Percentiles rank a stretch among this genome's conserved stretches.
Evolutionary conservation across 2,329 filamentous ascomycete species (phyloP).

Genomic region (Venturia carpophila): DNA sequence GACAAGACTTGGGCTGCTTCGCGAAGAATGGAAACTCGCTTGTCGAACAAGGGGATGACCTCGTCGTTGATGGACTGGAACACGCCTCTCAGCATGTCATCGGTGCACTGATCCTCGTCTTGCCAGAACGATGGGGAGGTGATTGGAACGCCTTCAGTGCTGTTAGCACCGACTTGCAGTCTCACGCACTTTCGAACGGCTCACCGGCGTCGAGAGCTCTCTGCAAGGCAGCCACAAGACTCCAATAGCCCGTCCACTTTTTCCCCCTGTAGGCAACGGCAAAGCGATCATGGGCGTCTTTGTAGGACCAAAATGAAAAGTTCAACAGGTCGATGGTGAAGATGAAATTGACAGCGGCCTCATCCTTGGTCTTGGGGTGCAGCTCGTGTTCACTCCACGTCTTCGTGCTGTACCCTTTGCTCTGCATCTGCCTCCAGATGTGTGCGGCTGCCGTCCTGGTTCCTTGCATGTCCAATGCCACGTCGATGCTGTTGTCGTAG

Average conservation of each 20-base stretch:
- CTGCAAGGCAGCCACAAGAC: slow-evolving; percentile 77
- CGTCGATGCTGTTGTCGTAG: slow-evolving; percentile 87
- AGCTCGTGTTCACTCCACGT: slow-evolving; percentile 85
- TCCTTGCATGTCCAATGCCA: slow-evolving; percentile 74
- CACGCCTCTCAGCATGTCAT: slow-evolving; percentile 64
- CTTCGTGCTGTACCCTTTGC: slow-evolving; percentile 72
- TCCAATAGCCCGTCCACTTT: slow-evolving; percentile 92
- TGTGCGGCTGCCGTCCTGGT: slow-evolving; percentile 73
- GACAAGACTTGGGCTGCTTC: slow-evolving; percentile 76
- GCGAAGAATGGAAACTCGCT: slow-evolving; percentile 69
- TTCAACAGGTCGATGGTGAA: slow-evolving; percentile 97
- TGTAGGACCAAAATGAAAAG: slow-evolving; percentile 91
- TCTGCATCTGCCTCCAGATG: slow-evolving; percentile 76
- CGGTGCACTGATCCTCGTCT: slow-evolving; percentile 64
- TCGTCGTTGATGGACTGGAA: slow-evolving; percentile 84
- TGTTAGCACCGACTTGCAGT: neutral
- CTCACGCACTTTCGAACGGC: neutral
- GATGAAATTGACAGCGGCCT: slow-evolving; percentile 78
- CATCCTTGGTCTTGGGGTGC: slow-evolving; percentile 76
- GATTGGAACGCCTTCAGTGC: slow-evolving; percentile 64
- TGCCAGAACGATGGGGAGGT: slow-evolving; percentile 84
- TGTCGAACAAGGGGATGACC: slow-evolving; percentile 72
- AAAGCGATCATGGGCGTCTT: slow-evolving; percentile 63
- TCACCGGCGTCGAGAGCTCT: slow-evolving; percentile 79
- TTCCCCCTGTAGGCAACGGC: slow-evolving; percentile 72